Conservation (phyloP, 257 asterid genomes). For the Craterostigma plantagineum region DNA sequence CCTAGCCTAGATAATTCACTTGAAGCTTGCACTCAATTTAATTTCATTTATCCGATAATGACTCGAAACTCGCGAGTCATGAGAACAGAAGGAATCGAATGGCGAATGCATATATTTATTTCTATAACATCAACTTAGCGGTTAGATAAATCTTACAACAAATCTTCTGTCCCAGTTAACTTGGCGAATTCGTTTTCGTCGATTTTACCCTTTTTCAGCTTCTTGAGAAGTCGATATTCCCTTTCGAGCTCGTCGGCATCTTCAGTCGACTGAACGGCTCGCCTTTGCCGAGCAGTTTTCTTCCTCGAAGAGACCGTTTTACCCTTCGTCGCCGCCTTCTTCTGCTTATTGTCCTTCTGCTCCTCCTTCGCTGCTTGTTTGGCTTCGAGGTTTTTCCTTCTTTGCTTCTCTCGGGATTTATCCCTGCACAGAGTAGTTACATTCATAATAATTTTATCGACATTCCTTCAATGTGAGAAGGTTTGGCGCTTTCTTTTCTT, state of each 20-base stretch:
- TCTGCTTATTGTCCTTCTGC: constrained; percentile 24
- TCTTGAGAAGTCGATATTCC: constrained; percentile 65
- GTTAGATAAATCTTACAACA: no score
- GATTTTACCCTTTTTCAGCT: constrained; percentile 56
- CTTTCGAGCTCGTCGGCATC: constrained; percentile 68
- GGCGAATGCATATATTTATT: no score
- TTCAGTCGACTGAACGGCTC: constrained; percentile 61
- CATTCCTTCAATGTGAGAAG: background rate
- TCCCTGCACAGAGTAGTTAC: no score
- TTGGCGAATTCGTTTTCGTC: constrained; percentile 53
- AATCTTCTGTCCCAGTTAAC: constrained; percentile 74
- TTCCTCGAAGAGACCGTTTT: constrained; percentile 28
- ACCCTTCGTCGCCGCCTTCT: constrained; percentile 20
- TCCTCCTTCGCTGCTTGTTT: constrained; percentile 41
- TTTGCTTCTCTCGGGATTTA: constrained; percentile 69
- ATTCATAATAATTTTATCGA: background rate
- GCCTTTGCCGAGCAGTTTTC: constrained; percentile 79
- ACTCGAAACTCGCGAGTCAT: no score
- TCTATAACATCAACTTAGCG: no score
- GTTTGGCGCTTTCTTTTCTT: no score
- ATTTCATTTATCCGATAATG: no score
- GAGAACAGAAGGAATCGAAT: no score
- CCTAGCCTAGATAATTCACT: no score
- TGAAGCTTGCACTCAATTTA: no score
- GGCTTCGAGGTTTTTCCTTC: constrained; percentile 55